A percentile compares a stretch with the other conserved stretches of the same genome.
These are phyloP conservation scores for Zea luxurians DNA, from an alignment of 176 grass and related monocot species.

Conservation along the genomic window DNA sequence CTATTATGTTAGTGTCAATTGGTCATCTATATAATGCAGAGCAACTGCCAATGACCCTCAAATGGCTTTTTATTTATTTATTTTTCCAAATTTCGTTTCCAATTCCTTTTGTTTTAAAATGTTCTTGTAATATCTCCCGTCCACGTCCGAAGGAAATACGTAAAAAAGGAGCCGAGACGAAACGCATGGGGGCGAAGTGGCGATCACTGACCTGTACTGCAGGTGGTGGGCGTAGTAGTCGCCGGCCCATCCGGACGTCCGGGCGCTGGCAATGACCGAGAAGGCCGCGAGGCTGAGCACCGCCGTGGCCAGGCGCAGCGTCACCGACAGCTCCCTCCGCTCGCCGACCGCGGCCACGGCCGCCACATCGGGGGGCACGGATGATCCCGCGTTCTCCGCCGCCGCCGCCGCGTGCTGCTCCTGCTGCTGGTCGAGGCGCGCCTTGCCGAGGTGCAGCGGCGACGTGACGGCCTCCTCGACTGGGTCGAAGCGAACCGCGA, in stretches of 20 bases:
- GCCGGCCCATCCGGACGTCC: conserved; percentile 81
- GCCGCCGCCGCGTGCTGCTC: conserved; percentile 5
- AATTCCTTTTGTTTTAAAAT: background rate
- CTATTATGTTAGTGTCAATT: no score
- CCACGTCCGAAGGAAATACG: background rate
- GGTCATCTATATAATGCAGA: background rate
- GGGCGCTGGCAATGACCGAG: conserved; percentile 68
- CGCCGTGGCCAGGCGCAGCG: conserved; percentile 73
- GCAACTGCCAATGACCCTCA: no score
- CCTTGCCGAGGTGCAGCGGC: conserved; percentile 22
- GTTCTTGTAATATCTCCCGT: background rate
- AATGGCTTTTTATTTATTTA: background rate
- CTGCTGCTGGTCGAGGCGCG: conserved; percentile 3
- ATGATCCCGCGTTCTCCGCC: conserved; percentile 15
- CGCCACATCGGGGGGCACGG: conserved; percentile 32
- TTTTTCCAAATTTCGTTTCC: background rate
- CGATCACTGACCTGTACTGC: conserved; percentile 63
- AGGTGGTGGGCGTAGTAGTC: conserved; percentile 66
- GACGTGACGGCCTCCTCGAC: conserved; percentile 33
- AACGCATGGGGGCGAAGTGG: background rate
- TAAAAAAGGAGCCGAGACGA: background rate
- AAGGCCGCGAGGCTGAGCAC: conserved; percentile 68
- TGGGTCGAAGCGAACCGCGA: conserved; percentile 20
- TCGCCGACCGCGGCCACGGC: conserved; percentile 43
- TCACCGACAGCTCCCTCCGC: conserved; percentile 39